phyloP scores from a whole-genome alignment of 768 basidiomycete species.

The Aureoboletus auriporus region DNA sequence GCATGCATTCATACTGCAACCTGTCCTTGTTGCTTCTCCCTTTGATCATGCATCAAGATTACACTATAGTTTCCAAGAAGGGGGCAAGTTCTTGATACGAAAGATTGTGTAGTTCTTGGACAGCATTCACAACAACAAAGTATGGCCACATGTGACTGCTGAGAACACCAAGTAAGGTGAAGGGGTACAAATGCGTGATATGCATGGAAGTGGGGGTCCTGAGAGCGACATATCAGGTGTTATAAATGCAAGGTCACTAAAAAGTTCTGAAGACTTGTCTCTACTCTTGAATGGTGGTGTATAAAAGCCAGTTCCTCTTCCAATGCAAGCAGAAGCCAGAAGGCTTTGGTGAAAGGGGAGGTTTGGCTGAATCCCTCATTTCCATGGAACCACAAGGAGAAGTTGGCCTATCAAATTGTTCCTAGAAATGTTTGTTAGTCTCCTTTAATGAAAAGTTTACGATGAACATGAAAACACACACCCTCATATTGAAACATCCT shows the following conservation, averaged over 20 bases:
- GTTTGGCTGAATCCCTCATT: not conserved
- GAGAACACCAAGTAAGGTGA: too few relatives aligned
- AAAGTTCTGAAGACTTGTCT: constrained; percentile 4
- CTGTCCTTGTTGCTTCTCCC: not conserved
- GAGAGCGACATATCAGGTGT: too few relatives aligned
- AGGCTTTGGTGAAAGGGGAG: constrained; percentile 3
- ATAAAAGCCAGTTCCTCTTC: not conserved
- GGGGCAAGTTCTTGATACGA: too few relatives aligned
- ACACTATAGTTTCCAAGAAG: too few relatives aligned
- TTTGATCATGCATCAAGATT: too few relatives aligned
- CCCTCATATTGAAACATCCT: constrained; percentile 4
- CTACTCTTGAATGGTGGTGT: not conserved
- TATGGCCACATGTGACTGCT: too few relatives aligned
- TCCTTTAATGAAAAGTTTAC: not conserved
- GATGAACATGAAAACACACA: not conserved
- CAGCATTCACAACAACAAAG: too few relatives aligned
- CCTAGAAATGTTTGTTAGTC: not conserved
- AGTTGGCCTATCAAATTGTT: not conserved
- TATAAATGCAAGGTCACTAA: constrained; percentile 8
- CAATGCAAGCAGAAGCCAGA: not conserved
- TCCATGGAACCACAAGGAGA: too few relatives aligned
- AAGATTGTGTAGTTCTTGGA: too few relatives aligned
- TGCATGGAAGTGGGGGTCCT: too few relatives aligned
- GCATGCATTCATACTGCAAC: not conserved
- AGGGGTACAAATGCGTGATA: too few relatives aligned